These are phyloP conservation scores for Saccharum spontaneum DNA, from an alignment of 176 grass and related monocot genomes.

Conservation along the genomic window DNA sequence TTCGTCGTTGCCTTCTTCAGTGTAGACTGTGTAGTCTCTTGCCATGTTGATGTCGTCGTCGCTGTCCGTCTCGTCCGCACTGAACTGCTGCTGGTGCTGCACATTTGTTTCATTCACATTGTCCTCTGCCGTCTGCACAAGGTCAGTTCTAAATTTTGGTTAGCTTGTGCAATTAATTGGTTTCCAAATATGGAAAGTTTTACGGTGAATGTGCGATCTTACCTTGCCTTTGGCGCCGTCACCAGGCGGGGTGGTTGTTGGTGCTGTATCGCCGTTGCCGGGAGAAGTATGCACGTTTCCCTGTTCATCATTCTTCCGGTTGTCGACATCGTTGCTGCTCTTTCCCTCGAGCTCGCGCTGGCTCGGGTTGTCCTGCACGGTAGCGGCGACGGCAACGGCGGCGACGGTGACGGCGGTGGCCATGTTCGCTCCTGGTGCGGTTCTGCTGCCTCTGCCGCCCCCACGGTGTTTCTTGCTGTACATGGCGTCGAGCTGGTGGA, in stretches of 20 bases:
- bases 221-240: background rate
- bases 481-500: slow-evolving; percentile 85
- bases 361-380: background rate
- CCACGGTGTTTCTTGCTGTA: slow-evolving; percentile 55
- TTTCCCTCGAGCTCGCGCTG: slow-evolving; percentile 44
- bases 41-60: slow-evolving; percentile 41
- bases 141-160: background rate
- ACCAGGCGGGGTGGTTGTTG: background rate
- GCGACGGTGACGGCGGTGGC: background rate
- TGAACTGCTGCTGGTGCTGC: slow-evolving; percentile 8
- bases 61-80: slow-evolving; percentile 42
- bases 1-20: slow-evolving; percentile 32
- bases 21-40: slow-evolving; percentile 16
- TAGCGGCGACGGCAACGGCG: background rate
- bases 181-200: background rate
- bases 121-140: slow-evolving; percentile 38
- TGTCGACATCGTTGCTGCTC: slow-evolving; percentile 34
- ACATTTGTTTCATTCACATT: slow-evolving; percentile 12
- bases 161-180: background rate
- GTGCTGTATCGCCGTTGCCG: background rate
- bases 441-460: background rate
- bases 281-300: background rate
- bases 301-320: background rate
- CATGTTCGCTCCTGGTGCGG: background rate
- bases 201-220: background rate